These are phyloP conservation scores for Lactarius psammicola DNA, from an alignment of 768 basidiomycete species.

Conservation along the genomic window DNA sequence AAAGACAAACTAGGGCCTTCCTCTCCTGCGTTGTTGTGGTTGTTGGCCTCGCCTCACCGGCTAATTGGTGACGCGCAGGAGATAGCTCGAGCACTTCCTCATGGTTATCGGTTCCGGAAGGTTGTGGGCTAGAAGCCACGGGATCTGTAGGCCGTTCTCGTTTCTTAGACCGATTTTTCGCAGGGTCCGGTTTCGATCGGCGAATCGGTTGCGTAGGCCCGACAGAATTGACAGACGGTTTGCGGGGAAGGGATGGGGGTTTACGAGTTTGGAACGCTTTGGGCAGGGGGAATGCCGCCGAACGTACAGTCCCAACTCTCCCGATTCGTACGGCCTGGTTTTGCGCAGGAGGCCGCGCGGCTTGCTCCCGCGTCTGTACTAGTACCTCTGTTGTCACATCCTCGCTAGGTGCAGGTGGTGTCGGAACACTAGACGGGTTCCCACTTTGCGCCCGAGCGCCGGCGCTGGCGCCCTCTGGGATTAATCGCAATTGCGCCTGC, in stretches of 20 bases:
- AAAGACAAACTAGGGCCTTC: constrained; percentile 17
- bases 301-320: constrained; percentile 6
- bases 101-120: constrained; percentile 11
- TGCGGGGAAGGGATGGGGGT: constrained; percentile 12
- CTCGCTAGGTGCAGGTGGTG: constrained; percentile 23
- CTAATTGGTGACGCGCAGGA: constrained; percentile 7
- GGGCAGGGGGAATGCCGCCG: constrained; percentile 19
- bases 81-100: constrained; percentile 17
- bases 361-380: constrained; percentile 3
- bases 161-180: constrained; percentile 6
- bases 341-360: constrained; percentile 23
- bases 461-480: constrained; percentile 13
- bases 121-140: constrained; percentile 2
- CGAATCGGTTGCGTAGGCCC: constrained; percentile 13
- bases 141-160: not conserved
- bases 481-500: constrained; percentile 18
- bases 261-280: constrained; percentile 17
- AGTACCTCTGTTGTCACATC: constrained; percentile 22
- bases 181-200: constrained; percentile 4
- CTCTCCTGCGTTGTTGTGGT: constrained; percentile 17
- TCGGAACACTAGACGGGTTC: constrained; percentile 5
- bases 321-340: constrained; percentile 7
- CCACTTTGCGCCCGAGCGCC: constrained; percentile 19
- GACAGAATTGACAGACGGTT: not conserved
- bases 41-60: constrained; percentile 6